Conservation (phyloP, 2,329 filamentous ascomycete species). For the Pyrenochaeta sp. region DNA sequence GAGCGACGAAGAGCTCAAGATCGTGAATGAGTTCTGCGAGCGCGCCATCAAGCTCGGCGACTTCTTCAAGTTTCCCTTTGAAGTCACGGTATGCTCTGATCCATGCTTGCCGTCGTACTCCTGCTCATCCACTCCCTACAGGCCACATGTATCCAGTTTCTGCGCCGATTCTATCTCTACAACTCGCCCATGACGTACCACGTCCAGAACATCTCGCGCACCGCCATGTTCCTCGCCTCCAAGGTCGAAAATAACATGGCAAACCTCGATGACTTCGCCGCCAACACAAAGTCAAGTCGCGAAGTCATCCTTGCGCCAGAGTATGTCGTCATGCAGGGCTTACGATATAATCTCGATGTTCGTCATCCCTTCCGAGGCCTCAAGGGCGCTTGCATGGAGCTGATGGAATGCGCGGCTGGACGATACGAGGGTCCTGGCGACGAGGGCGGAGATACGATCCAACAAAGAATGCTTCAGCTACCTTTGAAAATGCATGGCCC, state of each 20-base stretch:
- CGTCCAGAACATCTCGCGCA: constrained; percentile 86
- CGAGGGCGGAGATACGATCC: constrained; percentile 30
- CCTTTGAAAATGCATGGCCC: constrained; percentile 26
- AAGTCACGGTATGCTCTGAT: constrained; percentile 60
- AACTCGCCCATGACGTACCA: constrained; percentile 98
- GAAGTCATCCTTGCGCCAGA: constrained; percentile 89
- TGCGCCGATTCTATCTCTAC: constrained; percentile 93
- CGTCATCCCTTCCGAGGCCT: constrained; percentile 88
- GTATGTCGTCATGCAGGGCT: constrained; percentile 88
- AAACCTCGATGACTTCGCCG: constrained; percentile 66
- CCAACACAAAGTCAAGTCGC: constrained; percentile 47
- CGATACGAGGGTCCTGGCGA: constrained; percentile 54
- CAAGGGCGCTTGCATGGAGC: constrained; percentile 85
- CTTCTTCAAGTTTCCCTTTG: constrained; percentile 66
- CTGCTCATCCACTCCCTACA: too few relatives aligned
- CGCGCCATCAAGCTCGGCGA: constrained; percentile 64
- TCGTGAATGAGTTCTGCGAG: constrained; percentile 81
- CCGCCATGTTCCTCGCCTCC: constrained; percentile 88
- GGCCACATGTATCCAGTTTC: constrained; percentile 86
- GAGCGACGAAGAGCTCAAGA: constrained; percentile 78
- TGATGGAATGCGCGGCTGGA: constrained; percentile 71
- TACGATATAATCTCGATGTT: constrained; percentile 93
- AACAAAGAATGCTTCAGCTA: constrained; percentile 39
- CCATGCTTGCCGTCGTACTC: neutral
- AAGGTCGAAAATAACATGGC: constrained; percentile 90